These are phyloP conservation scores for Sesbania bispinosa DNA, from an alignment of 306 rosid species.

Conservation along the genomic window DNA sequence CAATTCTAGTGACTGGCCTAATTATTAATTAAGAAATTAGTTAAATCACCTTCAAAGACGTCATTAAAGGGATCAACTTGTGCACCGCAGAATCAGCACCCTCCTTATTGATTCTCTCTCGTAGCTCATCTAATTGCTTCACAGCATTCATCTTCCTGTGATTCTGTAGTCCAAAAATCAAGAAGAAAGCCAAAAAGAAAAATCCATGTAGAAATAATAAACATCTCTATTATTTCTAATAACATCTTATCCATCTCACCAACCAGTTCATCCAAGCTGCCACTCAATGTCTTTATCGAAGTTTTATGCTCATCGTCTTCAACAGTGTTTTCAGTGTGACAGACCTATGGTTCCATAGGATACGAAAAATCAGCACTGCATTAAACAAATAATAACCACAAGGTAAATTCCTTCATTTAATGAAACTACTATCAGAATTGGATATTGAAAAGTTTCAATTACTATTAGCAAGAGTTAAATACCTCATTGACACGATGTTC, in stretches of 20 bases:
- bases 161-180: constrained; percentile 31
- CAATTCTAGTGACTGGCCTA: background rate
- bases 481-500: constrained; percentile 28
- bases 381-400: background rate
- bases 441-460: background rate
- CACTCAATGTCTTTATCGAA: constrained; percentile 12
- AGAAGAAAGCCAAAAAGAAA: background rate
- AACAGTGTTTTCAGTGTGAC: constrained; percentile 12
- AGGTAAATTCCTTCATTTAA: background rate
- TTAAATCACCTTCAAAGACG: constrained; percentile 61
- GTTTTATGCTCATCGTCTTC: constrained; percentile 17
- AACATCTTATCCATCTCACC: constrained; percentile 30
- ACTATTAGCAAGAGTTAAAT: background rate
- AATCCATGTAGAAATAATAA: background rate
- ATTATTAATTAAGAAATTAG: background rate
- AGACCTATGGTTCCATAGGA: constrained; percentile 23
- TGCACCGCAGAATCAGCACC: constrained; percentile 48
- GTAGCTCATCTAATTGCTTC: constrained; percentile 47
- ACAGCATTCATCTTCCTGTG: constrained; percentile 34
- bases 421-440: background rate
- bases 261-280: constrained; percentile 51
- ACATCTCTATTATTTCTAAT: no score
- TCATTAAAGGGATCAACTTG: constrained; percentile 42
- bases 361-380: constrained; percentile 7
- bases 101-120: constrained; percentile 44